These are phyloP conservation scores for Chrysoporthe deuterocubensis DNA, from an alignment of 2,329 filamentous ascomycete species.

Conservation along the genomic window DNA sequence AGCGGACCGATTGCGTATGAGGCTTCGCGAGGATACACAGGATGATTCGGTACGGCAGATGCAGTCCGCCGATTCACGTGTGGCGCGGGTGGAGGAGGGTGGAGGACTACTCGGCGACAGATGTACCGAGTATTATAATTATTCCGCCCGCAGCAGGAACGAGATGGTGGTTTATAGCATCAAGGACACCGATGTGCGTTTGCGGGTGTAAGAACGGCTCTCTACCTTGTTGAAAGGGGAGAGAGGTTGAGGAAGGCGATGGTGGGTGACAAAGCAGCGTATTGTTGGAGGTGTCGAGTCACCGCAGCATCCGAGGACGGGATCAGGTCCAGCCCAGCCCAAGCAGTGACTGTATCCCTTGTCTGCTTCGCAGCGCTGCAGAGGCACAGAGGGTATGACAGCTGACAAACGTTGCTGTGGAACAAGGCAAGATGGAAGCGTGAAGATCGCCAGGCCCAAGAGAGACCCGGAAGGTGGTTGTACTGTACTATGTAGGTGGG, in stretches of 20 bases:
- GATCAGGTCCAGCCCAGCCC: too few species aligned
- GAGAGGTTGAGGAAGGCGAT: too few species aligned
- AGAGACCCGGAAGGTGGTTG: background rate
- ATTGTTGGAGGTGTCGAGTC: background rate
- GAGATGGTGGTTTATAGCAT: too few species aligned
- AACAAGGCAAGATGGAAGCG: background rate
- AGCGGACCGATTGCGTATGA: background rate
- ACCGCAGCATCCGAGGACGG: background rate
- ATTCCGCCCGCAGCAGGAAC: too few species aligned
- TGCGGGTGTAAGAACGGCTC: too few species aligned
- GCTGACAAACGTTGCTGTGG: background rate
- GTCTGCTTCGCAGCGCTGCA: background rate
- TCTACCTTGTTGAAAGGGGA: too few species aligned
- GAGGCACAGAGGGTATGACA: background rate
- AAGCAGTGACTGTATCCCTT: too few species aligned
- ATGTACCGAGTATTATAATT: too few species aligned
- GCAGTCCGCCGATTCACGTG: background rate
- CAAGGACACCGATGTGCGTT: too few species aligned
- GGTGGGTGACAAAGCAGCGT: too few species aligned
- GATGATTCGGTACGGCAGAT: background rate
- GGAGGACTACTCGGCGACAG: too few species aligned
- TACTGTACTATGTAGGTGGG: background rate
- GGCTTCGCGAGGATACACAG: background rate
- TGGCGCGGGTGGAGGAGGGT: too few species aligned
- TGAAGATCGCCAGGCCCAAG: background rate